Conservation (phyloP, 1,139 yeast genomes). For the Candida glucosophila region DNA sequence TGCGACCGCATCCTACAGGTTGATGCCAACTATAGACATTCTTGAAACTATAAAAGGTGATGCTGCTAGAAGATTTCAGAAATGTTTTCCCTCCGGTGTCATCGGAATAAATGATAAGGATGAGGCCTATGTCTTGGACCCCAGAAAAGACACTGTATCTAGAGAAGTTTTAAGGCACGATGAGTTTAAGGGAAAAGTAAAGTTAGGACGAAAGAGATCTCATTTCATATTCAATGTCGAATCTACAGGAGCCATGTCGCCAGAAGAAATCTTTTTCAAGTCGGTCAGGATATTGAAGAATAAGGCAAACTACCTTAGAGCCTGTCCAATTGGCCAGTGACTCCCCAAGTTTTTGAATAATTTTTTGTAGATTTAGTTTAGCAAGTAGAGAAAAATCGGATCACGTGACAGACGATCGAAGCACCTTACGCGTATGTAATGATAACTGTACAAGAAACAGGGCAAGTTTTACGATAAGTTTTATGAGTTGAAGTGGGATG, state of each 20-base stretch:
- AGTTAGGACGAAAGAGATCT: conserved; percentile 83
- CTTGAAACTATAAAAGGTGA: conserved; percentile 66
- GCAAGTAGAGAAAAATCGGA: not conserved
- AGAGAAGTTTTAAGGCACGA: conserved; percentile 92
- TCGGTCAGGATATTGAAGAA: conserved; percentile 76
- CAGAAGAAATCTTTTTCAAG: conserved; percentile 90
- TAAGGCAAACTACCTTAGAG: conserved; percentile 76
- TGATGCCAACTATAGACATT: conserved; percentile 86
- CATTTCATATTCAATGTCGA: conserved; percentile 93
- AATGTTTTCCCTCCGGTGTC: conserved; percentile 91
- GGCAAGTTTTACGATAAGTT: too few relatives aligned
- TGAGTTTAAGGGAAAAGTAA: conserved; percentile 82
- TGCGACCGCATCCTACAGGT: conserved; percentile 92
- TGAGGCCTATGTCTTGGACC: conserved; percentile 74
- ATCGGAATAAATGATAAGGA: conserved; percentile 64
- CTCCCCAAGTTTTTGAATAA: not conserved
- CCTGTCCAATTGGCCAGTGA: conserved; percentile 65
- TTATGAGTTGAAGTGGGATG: too few relatives aligned
- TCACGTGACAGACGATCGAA: not conserved
- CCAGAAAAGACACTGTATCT: conserved; percentile 92
- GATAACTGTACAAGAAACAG: too few relatives aligned
- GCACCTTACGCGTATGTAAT: not conserved
- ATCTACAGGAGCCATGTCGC: conserved; percentile 93
- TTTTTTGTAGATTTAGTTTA: not conserved
- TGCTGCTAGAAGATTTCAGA: conserved; percentile 70